Conservation (phyloP, 2,329 filamentous ascomycete genomes). For the Magnaporthiopsis poae region DNA sequence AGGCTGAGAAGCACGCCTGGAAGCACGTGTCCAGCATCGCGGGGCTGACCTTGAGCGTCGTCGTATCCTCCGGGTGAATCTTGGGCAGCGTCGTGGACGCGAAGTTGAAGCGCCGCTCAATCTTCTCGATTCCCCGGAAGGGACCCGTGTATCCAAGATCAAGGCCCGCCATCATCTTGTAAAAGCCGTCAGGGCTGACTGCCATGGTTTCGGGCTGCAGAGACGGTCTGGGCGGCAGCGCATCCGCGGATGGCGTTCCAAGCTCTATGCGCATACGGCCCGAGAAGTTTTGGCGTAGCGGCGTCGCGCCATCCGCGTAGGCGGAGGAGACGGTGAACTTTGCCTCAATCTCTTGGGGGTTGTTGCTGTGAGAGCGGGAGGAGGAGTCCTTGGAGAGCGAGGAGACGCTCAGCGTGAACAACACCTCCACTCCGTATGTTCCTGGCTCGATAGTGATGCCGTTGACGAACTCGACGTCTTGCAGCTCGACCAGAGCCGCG, state of each 20-base stretch:
- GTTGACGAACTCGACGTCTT: conserved; percentile 22
- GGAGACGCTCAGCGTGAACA: conserved; percentile 25
- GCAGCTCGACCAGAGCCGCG: conserved; percentile 22
- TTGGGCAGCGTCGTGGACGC: conserved; percentile 23
- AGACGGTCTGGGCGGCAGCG: conserved; percentile 19
- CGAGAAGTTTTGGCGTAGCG: conserved; percentile 28
- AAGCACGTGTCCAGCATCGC: conserved; percentile 32
- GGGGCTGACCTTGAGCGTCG: conserved; percentile 26
- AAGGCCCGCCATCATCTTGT: conserved; percentile 29
- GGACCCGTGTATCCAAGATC: conserved; percentile 31
- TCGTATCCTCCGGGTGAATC: conserved; percentile 27
- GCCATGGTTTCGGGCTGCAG: conserved; percentile 22
- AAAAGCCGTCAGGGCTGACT: conserved; percentile 26
- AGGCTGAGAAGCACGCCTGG: conserved; percentile 31
- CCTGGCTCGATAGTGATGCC: conserved; percentile 25
- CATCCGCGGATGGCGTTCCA: conserved; percentile 16
- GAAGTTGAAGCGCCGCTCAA: conserved; percentile 27
- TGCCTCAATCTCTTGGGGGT: conserved; percentile 19
- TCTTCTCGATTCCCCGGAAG: conserved; percentile 24
- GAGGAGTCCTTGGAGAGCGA: conserved; percentile 8
- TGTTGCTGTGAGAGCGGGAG: background rate
- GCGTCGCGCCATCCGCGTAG: conserved; percentile 20
- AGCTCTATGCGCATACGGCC: conserved; percentile 24
- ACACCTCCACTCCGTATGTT: conserved; percentile 24
- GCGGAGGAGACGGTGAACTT: conserved; percentile 26